These are phyloP conservation scores for Nasturtium officinale DNA, from an alignment of 345 rosid genomes.

Conservation along the genomic window DNA sequence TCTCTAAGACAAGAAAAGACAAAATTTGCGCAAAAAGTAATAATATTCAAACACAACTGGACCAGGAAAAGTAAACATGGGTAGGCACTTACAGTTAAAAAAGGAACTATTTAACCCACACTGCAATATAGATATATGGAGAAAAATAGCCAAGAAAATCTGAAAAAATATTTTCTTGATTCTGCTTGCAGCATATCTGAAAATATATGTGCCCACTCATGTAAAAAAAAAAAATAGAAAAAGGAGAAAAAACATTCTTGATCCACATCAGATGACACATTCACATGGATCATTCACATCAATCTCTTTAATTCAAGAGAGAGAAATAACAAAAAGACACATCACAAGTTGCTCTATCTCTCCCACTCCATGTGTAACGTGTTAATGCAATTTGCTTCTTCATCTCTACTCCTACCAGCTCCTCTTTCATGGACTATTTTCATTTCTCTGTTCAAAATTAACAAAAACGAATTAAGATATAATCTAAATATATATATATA, in stretches of 20 bases:
- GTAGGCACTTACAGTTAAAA: slow-evolving; percentile 34
- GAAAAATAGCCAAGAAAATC: slow-evolving; percentile 38
- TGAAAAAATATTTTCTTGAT: slow-evolving; percentile 41
- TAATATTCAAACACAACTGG: slow-evolving; percentile 39
- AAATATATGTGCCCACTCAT: slow-evolving; percentile 44
- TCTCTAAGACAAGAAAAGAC: slow-evolving; percentile 39
- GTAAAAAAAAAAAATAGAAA: slow-evolving; percentile 18
- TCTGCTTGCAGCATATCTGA: slow-evolving; percentile 33
- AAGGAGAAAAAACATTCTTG: slow-evolving; percentile 25
- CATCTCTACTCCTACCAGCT: slow-evolving; percentile 37
- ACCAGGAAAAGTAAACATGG: slow-evolving; percentile 36
- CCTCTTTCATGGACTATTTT: slow-evolving; percentile 31
- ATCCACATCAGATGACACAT: slow-evolving; percentile 45
- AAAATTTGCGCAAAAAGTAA: slow-evolving; percentile 40
- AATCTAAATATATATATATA: not conserved
- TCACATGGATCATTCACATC: slow-evolving; percentile 45
- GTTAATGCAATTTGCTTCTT: slow-evolving; percentile 33
- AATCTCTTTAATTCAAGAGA: slow-evolving; percentile 41
- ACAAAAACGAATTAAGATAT: not conserved
- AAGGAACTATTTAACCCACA: slow-evolving; percentile 29
- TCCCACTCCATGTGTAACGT: slow-evolving; percentile 42
- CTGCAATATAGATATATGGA: slow-evolving; percentile 3
- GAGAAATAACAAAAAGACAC: slow-evolving; percentile 44
- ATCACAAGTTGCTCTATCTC: slow-evolving; percentile 41
- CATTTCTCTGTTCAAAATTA: slow-evolving; percentile 30